phyloP scores from a whole-genome alignment of 176 grass and related monocot species.

The Triticum monococcum region DNA sequence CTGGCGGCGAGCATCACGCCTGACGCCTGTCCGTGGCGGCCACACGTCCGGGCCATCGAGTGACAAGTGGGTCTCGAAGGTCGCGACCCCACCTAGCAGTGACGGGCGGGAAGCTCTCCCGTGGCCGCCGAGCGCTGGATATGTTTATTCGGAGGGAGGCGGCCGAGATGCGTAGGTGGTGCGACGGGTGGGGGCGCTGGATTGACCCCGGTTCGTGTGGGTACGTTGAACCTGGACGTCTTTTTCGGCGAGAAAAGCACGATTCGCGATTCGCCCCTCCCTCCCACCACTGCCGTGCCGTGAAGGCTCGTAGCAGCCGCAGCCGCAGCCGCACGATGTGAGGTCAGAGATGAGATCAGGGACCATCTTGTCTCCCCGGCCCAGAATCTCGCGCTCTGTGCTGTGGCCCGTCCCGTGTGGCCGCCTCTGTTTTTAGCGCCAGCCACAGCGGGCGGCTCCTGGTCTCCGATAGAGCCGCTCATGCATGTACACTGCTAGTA shows the following conservation, averaged over 20 bases:
- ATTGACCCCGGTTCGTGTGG: slow-evolving; percentile 6
- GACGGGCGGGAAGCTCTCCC: rapidly evolving
- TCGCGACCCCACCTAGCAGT: neutral
- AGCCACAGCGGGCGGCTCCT: too few species aligned
- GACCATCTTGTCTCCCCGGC: neutral
- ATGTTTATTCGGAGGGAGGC: neutral
- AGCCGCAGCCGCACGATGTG: neutral
- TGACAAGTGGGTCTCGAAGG: neutral
- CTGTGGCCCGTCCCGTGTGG: slow-evolving; percentile 3
- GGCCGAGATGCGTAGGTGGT: slow-evolving; percentile 26
- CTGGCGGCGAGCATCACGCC: slow-evolving; percentile 1
- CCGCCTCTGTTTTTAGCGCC: neutral
- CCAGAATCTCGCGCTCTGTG: neutral
- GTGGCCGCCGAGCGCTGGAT: neutral
- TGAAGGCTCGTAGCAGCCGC: slow-evolving; percentile 3
- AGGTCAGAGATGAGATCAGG: slow-evolving; percentile 49
- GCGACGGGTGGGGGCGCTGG: neutral
- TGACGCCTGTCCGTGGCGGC: slow-evolving; percentile 28
- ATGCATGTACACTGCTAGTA: too few species aligned
- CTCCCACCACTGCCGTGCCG: neutral
- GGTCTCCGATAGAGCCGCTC: too few species aligned
- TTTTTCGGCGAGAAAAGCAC: slow-evolving; percentile 21
- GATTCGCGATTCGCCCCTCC: neutral
- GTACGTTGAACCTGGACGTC: slow-evolving; percentile 56
- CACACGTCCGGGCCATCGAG: rapidly evolving